Evolutionary conservation across 2,329 filamentous ascomycete genomes (phyloP).

Genomic region (Emericellopsis atlantica): DNA sequence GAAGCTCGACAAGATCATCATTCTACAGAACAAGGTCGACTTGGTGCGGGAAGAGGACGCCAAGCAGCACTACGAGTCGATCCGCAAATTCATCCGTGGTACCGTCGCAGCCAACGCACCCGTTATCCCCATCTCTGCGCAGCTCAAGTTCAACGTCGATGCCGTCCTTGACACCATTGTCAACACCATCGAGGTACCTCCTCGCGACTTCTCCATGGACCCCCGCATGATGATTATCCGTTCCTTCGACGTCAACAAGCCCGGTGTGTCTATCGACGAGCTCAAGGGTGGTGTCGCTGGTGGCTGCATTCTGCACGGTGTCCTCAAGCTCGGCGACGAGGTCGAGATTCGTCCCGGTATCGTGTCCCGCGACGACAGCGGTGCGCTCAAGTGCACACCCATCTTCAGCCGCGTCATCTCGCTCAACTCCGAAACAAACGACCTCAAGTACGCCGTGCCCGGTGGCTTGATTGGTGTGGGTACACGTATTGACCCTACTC

Average conservation of each 20-base stretch:
- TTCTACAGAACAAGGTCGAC: conserved; percentile 99
- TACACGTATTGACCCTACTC: conserved; percentile 91
- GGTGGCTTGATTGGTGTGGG: conserved; percentile 97
- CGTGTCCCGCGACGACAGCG: conserved; percentile 86
- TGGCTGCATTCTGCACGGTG: conserved; percentile 91
- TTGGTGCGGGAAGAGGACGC: conserved; percentile 94
- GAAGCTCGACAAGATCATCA: conserved; percentile 99
- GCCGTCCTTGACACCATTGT: conserved; percentile 94
- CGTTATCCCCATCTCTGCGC: conserved; percentile 92
- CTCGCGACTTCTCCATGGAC: conserved; percentile 79
- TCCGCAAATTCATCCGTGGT: conserved; percentile 95
- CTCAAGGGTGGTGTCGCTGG: conserved; percentile 97
- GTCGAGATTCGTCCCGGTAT: conserved; percentile 99
- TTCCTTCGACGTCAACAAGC: conserved; percentile 99
- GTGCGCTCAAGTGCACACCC: conserved; percentile 89
- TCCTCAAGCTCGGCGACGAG: conserved; percentile 93
- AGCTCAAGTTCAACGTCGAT: conserved; percentile 99
- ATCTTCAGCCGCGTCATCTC: conserved; percentile 94
- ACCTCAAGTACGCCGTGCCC: conserved; percentile 94
- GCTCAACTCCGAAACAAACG: conserved; percentile 95
- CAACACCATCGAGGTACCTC: conserved; percentile 84
- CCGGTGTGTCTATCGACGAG: conserved; percentile 95
- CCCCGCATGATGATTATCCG: conserved; percentile 99
- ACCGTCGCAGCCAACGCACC: conserved; percentile 91
- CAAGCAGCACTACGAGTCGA: conserved; percentile 88